Conservation (phyloP, 2,329 filamentous ascomycete species). For the Monosporascus cannonballus region DNA sequence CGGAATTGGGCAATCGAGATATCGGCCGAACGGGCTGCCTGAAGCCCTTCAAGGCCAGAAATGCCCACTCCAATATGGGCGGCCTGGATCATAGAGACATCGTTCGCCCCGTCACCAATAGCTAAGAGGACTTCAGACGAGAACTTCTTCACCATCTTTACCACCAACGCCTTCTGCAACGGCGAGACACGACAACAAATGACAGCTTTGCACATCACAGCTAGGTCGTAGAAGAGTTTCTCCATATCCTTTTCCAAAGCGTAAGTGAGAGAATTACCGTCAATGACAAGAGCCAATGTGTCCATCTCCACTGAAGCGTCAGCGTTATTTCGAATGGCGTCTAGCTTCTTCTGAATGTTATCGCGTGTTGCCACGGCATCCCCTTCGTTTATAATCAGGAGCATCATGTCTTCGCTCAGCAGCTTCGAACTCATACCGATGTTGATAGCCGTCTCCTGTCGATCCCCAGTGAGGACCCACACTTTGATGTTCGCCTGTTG, state of each 20-base stretch:
- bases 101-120: constrained; percentile 95
- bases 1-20: constrained; percentile 95
- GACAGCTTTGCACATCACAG: constrained; percentile 96
- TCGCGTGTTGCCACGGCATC: constrained; percentile 70
- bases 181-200: constrained; percentile 97
- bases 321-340: constrained; percentile 80
- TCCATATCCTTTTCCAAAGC: constrained; percentile 92
- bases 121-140: constrained; percentile 90
- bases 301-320: constrained; percentile 74
- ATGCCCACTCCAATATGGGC: constrained; percentile 98
- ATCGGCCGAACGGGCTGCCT: constrained; percentile 92
- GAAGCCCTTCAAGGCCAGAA: constrained; percentile 91
- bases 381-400: constrained; percentile 94
- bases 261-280: constrained; percentile 90
- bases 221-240: constrained; percentile 86
- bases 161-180: constrained; percentile 92
- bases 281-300: constrained; percentile 85
- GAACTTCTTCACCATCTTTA: constrained; percentile 92
- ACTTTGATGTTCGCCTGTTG: constrained; percentile 98
- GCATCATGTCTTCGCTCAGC: constrained; percentile 97
- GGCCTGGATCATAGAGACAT: constrained; percentile 99
- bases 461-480: constrained; percentile 95
- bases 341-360: constrained; percentile 88
- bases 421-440: constrained; percentile 99
- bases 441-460: constrained; percentile 98